A percentile compares a stretch with the other conserved stretches of the same genome.
phyloP scores from a whole-genome alignment of 179 eudicot species.

The Actinidia chinensis region DNA sequence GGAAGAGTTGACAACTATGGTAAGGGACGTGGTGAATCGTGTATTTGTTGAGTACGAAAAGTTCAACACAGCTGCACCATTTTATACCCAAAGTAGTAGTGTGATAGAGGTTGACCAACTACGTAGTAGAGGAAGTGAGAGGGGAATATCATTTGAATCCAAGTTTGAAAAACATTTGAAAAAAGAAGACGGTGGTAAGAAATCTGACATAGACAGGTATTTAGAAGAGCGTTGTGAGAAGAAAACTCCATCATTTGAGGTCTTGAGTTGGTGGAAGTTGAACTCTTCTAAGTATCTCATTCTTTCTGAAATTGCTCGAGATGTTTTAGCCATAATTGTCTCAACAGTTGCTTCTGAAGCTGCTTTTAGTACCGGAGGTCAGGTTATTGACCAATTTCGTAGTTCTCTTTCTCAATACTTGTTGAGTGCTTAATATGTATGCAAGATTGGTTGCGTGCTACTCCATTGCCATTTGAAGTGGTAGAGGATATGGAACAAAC shows the following conservation, averaged over 20 bases:
- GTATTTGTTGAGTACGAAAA: no score
- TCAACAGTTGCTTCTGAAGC: not conserved
- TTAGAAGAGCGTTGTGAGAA: not conserved
- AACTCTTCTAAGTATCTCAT: not conserved
- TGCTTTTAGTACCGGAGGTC: not conserved
- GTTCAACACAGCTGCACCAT: no score
- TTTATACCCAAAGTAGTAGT: no score
- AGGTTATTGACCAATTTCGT: not conserved
- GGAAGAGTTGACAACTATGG: no score
- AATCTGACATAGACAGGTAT: not conserved
- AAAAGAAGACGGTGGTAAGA: not conserved
- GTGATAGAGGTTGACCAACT: no score
- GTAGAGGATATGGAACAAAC: not conserved
- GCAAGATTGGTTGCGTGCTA: not conserved
- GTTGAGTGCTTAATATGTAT: not conserved
- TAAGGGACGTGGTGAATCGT: no score
- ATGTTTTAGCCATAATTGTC: not conserved
- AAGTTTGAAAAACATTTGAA: not conserved
- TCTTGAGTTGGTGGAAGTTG: not conserved
- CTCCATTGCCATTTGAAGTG: constrained; percentile 2
- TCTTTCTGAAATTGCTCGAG: not conserved
- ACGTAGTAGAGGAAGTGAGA: no score
- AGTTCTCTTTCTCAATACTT: not conserved
- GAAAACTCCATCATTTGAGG: not conserved
- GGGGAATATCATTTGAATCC: not conserved